A percentile compares a stretch with the other conserved stretches of the same genome.
Conservation (phyloP, 2,329 filamentous ascomycete species). For the Cercospora sp. region DNA sequence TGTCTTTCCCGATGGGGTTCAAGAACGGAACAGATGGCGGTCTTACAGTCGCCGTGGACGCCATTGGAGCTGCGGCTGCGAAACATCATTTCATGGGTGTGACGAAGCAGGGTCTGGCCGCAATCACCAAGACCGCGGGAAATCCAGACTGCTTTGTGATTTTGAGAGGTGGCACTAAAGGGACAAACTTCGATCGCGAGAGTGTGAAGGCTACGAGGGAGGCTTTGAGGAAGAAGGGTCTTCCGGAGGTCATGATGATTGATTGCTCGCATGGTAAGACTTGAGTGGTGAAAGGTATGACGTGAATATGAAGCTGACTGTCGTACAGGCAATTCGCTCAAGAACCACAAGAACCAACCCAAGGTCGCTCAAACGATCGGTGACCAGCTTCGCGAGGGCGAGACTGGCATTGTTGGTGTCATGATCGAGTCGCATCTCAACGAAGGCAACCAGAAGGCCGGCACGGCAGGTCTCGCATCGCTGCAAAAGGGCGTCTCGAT, state of each 20-base stretch:
- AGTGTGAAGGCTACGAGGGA: conserved; percentile 79
- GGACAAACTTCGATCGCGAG: conserved; percentile 89
- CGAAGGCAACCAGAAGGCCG: conserved; percentile 74
- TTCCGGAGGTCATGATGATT: conserved; percentile 90
- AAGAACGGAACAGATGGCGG: conserved; percentile 98
- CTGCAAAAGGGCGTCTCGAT: conserved; percentile 91
- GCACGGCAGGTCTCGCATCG: conserved; percentile 68
- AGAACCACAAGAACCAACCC: conserved; percentile 96
- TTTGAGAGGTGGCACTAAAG: conserved; percentile 83
- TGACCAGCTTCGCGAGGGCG: conserved; percentile 83
- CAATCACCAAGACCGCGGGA: conserved; percentile 87
- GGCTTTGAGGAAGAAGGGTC: conserved; percentile 75
- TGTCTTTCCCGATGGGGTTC: conserved; percentile 98
- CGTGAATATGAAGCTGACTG: not conserved
- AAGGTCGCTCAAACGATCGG: conserved; percentile 80
- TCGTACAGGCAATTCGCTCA: conserved; percentile 80
- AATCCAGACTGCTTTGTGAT: conserved; percentile 99
- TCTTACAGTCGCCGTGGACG: conserved; percentile 88
- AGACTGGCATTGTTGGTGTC: conserved; percentile 86
- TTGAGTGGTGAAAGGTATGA: too few relatives aligned
- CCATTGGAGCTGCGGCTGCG: conserved; percentile 77
- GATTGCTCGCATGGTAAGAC: conserved; percentile 99
- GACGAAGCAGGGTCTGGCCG: conserved; percentile 93
- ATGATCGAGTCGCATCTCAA: conserved; percentile 99
- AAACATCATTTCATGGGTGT: conserved; percentile 98